These are phyloP conservation scores for Pestalotiopsis sp. DNA, from an alignment of 2,329 filamentous ascomycete species.

Conservation along the genomic window DNA sequence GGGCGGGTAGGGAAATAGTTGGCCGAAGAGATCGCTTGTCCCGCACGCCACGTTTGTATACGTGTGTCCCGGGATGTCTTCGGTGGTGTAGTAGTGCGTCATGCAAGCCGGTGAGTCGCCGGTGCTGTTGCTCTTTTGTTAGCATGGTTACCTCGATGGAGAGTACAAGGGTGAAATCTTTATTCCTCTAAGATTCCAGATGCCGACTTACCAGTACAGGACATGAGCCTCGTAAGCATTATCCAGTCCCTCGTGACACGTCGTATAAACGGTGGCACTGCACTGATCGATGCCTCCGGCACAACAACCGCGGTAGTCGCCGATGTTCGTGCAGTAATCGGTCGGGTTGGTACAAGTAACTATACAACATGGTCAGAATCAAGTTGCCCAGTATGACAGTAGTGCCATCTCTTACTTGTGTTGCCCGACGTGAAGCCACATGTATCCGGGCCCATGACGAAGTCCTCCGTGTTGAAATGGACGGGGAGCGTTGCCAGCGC, in stretches of 20 bases:
- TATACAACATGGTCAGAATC: constrained; percentile 2
- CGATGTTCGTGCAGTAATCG: constrained; percentile 26
- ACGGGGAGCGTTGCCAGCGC: neutral
- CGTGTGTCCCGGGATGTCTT: constrained; percentile 18
- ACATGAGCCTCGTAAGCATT: constrained; percentile 25
- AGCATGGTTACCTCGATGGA: neutral
- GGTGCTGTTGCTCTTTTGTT: constrained; percentile 13
- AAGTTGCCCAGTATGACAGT: neutral
- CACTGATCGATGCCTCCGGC: constrained; percentile 21
- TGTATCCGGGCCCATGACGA: constrained; percentile 20
- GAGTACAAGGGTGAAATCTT: too few species aligned
- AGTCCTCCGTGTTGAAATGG: constrained; percentile 14
- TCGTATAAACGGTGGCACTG: constrained; percentile 26
- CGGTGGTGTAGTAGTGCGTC: constrained; percentile 25
- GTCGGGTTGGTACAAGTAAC: constrained; percentile 28
- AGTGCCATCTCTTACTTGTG: constrained; percentile 21
- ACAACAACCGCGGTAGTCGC: constrained; percentile 28
- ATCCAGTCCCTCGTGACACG: constrained; percentile 18
- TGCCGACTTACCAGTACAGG: constrained; percentile 28
- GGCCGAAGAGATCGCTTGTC: constrained; percentile 20
- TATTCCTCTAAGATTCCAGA: neutral
- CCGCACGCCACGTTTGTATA: constrained; percentile 28
- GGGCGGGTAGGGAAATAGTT: constrained; percentile 27
- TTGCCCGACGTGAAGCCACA: constrained; percentile 27
- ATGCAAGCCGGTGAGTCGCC: constrained; percentile 23